Conservation (phyloP, 179 eudicot genomes). For the Carnegiea gigantea region DNA sequence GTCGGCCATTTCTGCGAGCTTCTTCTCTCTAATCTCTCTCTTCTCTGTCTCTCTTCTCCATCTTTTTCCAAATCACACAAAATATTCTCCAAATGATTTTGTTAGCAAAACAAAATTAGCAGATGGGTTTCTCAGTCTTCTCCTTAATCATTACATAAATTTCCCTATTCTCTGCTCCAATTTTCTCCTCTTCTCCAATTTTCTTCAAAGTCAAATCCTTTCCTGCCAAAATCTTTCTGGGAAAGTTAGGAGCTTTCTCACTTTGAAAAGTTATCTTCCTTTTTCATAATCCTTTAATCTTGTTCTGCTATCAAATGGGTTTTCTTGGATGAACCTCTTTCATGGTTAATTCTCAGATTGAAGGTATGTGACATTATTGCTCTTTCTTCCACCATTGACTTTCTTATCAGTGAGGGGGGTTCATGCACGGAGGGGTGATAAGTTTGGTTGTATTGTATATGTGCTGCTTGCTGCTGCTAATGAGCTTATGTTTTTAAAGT, state of each 20-base stretch:
- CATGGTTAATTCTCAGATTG: constrained; percentile 10
- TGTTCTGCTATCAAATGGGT: constrained; percentile 5
- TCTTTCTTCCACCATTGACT: constrained; percentile 31
- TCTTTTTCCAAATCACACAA: constrained; percentile 29
- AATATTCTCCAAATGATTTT: constrained; percentile 14
- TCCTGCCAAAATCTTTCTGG: constrained; percentile 21
- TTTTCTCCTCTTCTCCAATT: neutral
- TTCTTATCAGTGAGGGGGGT: constrained; percentile 9
- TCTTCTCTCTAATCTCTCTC: constrained; percentile 1
- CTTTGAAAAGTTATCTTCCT: constrained; percentile 1
- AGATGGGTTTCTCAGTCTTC: constrained; percentile 24
- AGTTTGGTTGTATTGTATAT: neutral
- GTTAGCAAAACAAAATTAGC: constrained; percentile 3
- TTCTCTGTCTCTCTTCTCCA: neutral
- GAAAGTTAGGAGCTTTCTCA: constrained; percentile 25
- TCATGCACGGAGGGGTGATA: neutral
- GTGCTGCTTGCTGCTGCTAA: neutral
- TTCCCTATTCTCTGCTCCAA: neutral
- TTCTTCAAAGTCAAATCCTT: constrained; percentile 30
- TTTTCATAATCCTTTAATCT: neutral
- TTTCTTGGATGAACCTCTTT: constrained; percentile 9
- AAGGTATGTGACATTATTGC: constrained; percentile 22
- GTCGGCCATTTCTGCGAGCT: constrained; percentile 34
- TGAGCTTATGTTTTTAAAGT: neutral
- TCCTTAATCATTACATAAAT: constrained; percentile 25